Percentiles rank a stretch among this genome's conserved stretches.
Evolutionary conservation across 768 basidiomycete species (phyloP).

Genomic region (Lentinula raphanica): DNA sequence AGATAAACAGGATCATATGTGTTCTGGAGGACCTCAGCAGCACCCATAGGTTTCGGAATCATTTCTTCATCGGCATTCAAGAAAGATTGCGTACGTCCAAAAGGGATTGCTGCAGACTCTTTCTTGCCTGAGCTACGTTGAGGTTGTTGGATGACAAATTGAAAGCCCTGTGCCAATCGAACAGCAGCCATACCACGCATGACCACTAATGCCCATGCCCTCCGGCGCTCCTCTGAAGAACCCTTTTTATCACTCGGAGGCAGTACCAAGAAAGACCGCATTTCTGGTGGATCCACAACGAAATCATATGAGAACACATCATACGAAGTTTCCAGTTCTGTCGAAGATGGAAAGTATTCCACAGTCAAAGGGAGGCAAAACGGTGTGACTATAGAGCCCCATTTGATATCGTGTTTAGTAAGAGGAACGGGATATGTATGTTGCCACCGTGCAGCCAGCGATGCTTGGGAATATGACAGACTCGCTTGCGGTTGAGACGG

Average conservation of each 20-base stretch:
- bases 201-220: conserved; percentile 70
- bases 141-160: conserved; percentile 68
- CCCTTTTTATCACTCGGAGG: conserved; percentile 45
- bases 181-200: conserved; percentile 95
- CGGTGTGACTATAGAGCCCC: conserved; percentile 82
- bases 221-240: conserved; percentile 48
- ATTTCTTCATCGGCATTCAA: conserved; percentile 47
- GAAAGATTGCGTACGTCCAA: conserved; percentile 52
- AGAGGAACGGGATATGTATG: conserved; percentile 71
- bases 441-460: conserved; percentile 86
- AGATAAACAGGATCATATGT: conserved; percentile 77
- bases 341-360: conserved; percentile 75
- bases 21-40: conserved; percentile 53
- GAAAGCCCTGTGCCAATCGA: conserved; percentile 89
- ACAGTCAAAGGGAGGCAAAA: conserved; percentile 87
- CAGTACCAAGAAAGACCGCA: conserved; percentile 82
- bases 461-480: conserved; percentile 58
- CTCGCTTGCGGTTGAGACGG: conserved; percentile 59
- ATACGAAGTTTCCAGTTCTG: conserved; percentile 72
- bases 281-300: conserved; percentile 77
- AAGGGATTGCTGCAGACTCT: conserved; percentile 28
- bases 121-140: conserved; percentile 14
- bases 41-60: conserved; percentile 53
- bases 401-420: conserved; percentile 86
- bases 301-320: conserved; percentile 87